Percentiles rank a stretch among this genome's conserved stretches.
phyloP scores from a whole-genome alignment of 2,329 filamentous ascomycete species.

The Arthrinium phaeospermum region DNA sequence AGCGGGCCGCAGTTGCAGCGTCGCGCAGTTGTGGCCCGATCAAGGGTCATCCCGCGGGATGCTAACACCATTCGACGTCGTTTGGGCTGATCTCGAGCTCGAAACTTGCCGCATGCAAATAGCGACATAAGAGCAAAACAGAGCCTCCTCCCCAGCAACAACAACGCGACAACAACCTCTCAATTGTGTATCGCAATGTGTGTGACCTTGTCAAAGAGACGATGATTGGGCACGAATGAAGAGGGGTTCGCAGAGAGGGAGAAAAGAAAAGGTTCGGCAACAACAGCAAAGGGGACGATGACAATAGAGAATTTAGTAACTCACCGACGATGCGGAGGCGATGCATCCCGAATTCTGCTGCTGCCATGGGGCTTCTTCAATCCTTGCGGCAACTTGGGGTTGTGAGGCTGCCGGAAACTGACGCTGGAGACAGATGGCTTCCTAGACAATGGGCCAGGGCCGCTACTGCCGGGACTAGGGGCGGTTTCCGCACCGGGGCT shows the following conservation, averaged over 20 bases:
- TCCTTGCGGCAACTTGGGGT: conserved; percentile 55
- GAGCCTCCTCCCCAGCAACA: conserved; percentile 19
- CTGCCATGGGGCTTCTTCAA: conserved; percentile 51
- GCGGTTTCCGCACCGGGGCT: conserved; percentile 34
- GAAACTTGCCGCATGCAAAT: conserved; percentile 22
- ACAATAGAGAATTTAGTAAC: conserved; percentile 29
- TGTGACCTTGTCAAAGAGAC: not conserved
- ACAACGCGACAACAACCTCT: not conserved
- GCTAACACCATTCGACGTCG: conserved; percentile 19
- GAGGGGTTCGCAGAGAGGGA: conserved; percentile 3
- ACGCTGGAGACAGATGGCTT: conserved; percentile 56
- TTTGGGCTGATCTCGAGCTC: conserved; percentile 13
- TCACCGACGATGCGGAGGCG: conserved; percentile 57
- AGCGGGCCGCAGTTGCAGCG: conserved; percentile 25
- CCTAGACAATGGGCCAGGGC: conserved; percentile 41
- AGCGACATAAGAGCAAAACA: not conserved
- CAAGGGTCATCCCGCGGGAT: conserved; percentile 23
- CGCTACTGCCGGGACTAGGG: conserved; percentile 42
- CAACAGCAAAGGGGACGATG: conserved; percentile 17
- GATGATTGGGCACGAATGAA: not conserved
- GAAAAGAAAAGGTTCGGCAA: conserved; percentile 14
- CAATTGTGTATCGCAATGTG: not conserved
- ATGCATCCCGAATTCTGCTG: conserved; percentile 50
- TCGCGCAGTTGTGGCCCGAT: conserved; percentile 20
- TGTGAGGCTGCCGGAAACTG: conserved; percentile 49